Evolutionary conservation across 306 rosid species (phyloP).

Genomic region (Gynostemma pentaphyllum): DNA sequence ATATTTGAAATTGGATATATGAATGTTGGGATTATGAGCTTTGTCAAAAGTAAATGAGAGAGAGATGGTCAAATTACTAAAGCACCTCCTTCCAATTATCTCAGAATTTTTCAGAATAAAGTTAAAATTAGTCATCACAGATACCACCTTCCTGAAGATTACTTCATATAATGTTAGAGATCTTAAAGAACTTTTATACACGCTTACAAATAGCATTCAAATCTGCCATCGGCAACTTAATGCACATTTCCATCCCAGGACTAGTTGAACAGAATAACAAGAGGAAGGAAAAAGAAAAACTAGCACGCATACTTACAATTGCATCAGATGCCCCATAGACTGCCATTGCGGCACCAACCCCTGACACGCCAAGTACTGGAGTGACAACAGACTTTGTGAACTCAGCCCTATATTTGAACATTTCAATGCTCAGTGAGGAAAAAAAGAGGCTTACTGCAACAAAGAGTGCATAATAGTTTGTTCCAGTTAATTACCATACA

Average conservation of each 20-base stretch:
- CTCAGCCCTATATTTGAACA: constrained; percentile 50
- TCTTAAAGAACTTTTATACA: not conserved
- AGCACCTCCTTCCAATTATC: not conserved
- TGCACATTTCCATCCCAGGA: not conserved
- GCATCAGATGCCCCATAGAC: constrained; percentile 92
- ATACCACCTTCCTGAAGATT: no score
- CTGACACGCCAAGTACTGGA: constrained; percentile 78
- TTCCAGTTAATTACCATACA: constrained; percentile 65
- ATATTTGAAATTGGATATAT: not conserved
- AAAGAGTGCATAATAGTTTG: constrained; percentile 14
- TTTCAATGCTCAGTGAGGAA: constrained; percentile 8
- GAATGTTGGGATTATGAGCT: not conserved
- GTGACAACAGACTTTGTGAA: constrained; percentile 70
- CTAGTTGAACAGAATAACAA: not conserved
- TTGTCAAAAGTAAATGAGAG: not conserved
- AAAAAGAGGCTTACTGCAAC: constrained; percentile 12
- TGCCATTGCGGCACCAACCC: constrained; percentile 95
- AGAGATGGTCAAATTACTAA: not conserved
- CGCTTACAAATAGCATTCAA: not conserved
- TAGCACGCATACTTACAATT: constrained; percentile 46
- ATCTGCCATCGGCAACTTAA: not conserved
- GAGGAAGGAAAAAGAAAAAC: not conserved
- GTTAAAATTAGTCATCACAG: no score
- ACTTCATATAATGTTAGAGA: not conserved
- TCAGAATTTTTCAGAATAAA: no score